These are phyloP conservation scores for Monascus ruber DNA, from an alignment of 2,329 filamentous ascomycete species.

Conservation along the genomic window DNA sequence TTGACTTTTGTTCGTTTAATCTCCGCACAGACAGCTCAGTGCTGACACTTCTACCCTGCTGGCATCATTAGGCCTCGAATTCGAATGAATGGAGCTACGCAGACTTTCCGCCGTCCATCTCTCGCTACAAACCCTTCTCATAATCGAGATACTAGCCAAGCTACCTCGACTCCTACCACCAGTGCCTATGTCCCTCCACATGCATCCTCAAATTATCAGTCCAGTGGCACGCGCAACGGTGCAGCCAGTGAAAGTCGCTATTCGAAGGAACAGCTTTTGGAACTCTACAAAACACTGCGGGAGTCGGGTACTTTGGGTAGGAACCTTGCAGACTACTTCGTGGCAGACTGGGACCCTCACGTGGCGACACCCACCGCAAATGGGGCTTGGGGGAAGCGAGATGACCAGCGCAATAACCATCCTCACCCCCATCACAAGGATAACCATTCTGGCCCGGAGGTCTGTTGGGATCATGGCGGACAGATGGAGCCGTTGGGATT, in stretches of 20 bases:
- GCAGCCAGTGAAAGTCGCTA: constrained; percentile 52
- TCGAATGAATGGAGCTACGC: constrained; percentile 54
- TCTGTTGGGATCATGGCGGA: constrained; percentile 77
- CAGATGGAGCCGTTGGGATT: constrained; percentile 60
- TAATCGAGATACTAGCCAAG: constrained; percentile 31
- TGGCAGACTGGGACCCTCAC: constrained; percentile 68
- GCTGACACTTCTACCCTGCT: too few species aligned
- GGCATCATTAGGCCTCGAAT: constrained; percentile 41
- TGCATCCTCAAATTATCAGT: constrained; percentile 40
- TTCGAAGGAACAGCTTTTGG: constrained; percentile 65
- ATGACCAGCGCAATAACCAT: constrained; percentile 60
- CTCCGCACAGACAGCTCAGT: too few species aligned
- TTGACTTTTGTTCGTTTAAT: too few species aligned
- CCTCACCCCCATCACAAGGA: constrained; percentile 40
- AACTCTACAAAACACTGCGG: constrained; percentile 54
- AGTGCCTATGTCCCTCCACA: constrained; percentile 52
- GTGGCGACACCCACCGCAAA: constrained; percentile 51
- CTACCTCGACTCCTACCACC: constrained; percentile 28
- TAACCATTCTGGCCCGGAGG: constrained; percentile 67
- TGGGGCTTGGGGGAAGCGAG: constrained; percentile 64
- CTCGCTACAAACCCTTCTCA: constrained; percentile 45
- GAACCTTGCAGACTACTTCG: constrained; percentile 57
- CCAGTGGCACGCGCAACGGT: constrained; percentile 40
- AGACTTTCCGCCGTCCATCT: constrained; percentile 55
- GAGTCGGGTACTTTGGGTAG: constrained; percentile 44